Conservation (phyloP, 2,329 filamentous ascomycete genomes). For the Colletotrichum caudatum region DNA sequence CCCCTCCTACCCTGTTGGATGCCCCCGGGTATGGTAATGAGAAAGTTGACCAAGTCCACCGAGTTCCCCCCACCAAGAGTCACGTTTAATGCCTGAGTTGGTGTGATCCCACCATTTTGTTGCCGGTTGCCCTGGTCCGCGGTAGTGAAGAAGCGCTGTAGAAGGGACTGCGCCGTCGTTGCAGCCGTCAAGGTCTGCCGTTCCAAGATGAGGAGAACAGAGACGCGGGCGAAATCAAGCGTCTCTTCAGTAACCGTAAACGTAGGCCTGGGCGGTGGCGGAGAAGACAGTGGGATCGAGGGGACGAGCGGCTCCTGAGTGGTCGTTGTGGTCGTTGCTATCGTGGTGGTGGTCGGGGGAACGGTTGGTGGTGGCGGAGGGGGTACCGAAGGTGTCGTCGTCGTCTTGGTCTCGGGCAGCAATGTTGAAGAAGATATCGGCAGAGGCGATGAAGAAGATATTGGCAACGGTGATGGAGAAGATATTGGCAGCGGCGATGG, state of each 20-base stretch:
- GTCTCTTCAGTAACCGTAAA: slow-evolving; percentile 67
- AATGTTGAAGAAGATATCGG: slow-evolving; percentile 41
- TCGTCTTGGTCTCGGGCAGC: slow-evolving; percentile 42
- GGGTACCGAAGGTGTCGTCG: slow-evolving; percentile 3
- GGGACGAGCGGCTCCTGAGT: slow-evolving; percentile 18
- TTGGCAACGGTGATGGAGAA: not conserved
- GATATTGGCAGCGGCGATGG: not conserved
- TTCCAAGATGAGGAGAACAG: slow-evolving; percentile 72
- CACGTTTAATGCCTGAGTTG: slow-evolving; percentile 55
- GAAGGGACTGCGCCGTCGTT: slow-evolving; percentile 63
- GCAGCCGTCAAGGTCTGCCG: slow-evolving; percentile 63
- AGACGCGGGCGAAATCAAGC: slow-evolving; percentile 73
- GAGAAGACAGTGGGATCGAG: slow-evolving; percentile 20
- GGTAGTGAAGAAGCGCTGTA: slow-evolving; percentile 67
- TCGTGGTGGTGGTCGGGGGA: slow-evolving; percentile 41
- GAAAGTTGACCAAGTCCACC: slow-evolving; percentile 63
- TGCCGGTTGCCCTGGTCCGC: slow-evolving; percentile 49
- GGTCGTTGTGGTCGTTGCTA: slow-evolving; percentile 40
- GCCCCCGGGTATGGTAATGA: slow-evolving; percentile 52
- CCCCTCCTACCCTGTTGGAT: not conserved
- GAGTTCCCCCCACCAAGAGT: slow-evolving; percentile 59
- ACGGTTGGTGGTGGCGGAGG: slow-evolving; percentile 30
- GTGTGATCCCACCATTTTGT: slow-evolving; percentile 47
- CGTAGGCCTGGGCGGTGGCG: slow-evolving; percentile 45
- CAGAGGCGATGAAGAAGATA: slow-evolving; percentile 13